Evolutionary conservation across 2,329 filamentous ascomycete genomes (phyloP).

Genomic region (Hortaea werneckii): DNA sequence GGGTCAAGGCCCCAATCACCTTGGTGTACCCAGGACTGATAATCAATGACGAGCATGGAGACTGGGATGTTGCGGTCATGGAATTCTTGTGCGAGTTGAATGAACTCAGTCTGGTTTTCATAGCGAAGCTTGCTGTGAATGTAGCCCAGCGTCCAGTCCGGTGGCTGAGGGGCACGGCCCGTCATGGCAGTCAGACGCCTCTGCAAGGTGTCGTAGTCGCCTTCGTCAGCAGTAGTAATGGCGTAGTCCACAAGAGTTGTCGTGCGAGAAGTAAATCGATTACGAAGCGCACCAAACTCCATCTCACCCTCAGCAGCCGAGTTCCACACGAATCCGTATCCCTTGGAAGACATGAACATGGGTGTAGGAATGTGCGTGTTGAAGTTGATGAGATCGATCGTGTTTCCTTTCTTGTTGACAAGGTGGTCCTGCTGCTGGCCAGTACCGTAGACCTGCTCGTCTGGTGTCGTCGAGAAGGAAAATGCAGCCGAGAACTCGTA

Average conservation of each 20-base stretch:
- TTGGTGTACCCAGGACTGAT: constrained; percentile 23
- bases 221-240: constrained; percentile 18
- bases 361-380: constrained; percentile 24
- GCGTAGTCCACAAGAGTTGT: constrained; percentile 24
- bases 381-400: constrained; percentile 24
- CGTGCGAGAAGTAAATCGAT: constrained; percentile 18
- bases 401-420: constrained; percentile 24
- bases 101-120: constrained; percentile 23
- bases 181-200: constrained; percentile 18
- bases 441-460: constrained; percentile 25
- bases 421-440: constrained; percentile 23
- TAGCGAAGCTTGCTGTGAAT: constrained; percentile 24
- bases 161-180: constrained; percentile 21
- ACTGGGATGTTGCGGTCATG: constrained; percentile 21
- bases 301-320: constrained; percentile 20
- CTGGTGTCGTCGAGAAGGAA: constrained; percentile 26
- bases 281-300: constrained; percentile 20
- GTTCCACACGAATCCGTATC: constrained; percentile 26
- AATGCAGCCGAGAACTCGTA: constrained; percentile 29
- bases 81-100: constrained; percentile 21
- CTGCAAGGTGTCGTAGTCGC: constrained; percentile 23
- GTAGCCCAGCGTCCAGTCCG: constrained; percentile 23
- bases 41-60: constrained; percentile 24
- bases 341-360: constrained; percentile 21
- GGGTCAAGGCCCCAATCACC: constrained; percentile 24